These are phyloP conservation scores for Peniophora sp. DNA, from an alignment of 1,284 basidiomycete species.

Conservation along the genomic window DNA sequence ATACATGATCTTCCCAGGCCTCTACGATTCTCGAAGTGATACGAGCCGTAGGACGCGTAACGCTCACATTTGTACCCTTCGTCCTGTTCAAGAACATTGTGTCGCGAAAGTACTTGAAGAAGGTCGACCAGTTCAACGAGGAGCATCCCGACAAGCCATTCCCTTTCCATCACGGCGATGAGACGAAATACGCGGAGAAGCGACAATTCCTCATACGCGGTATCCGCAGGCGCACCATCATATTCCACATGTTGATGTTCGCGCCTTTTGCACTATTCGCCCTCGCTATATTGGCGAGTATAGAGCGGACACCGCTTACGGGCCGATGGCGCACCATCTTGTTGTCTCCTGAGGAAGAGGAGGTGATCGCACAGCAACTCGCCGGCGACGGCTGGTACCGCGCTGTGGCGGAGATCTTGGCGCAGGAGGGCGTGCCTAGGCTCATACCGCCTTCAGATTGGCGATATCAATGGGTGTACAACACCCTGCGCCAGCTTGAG, in stretches of 20 bases:
- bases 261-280: constrained; percentile 67
- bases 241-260: constrained; percentile 54
- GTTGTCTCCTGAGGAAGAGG: constrained; percentile 86
- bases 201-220: constrained; percentile 35
- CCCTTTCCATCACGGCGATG: not conserved
- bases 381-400: constrained; percentile 80
- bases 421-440: constrained; percentile 53
- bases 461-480: constrained; percentile 77
- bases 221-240: constrained; percentile 38
- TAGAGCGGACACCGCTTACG: constrained; percentile 79
- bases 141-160: constrained; percentile 28
- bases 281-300: constrained; percentile 66
- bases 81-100: constrained; percentile 50
- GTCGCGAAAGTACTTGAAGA: constrained; percentile 41
- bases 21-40: constrained; percentile 52
- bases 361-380: constrained; percentile 70
- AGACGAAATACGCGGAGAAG: constrained; percentile 35
- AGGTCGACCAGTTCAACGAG: constrained; percentile 42
- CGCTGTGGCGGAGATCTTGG: constrained; percentile 72
- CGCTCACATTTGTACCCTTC: constrained; percentile 64
- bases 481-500: constrained; percentile 71
- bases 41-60: constrained; percentile 58
- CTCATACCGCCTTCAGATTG: constrained; percentile 70
- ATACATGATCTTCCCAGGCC: constrained; percentile 24
- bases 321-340: constrained; percentile 85